Evolutionary conservation across 495 filamentous ascomycete genomes (phyloP), one percentile per base, ranked within the genome.

Genomic region (Penicillium atrosanguineum): DNA sequence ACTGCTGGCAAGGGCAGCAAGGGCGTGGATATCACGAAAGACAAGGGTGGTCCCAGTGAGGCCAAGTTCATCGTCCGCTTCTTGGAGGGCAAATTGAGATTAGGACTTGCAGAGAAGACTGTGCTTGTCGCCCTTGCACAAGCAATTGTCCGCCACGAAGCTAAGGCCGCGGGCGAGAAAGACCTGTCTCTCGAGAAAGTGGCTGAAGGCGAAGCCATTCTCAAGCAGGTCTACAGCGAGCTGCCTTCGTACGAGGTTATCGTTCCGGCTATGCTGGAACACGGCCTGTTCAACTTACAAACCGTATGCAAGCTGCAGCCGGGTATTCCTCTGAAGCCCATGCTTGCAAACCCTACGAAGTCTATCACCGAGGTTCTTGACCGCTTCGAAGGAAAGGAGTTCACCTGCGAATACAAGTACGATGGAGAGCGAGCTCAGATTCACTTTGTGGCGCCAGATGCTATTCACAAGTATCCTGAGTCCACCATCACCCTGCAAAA

Each of bases 371-470:
- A 98, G 70, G 95, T 98, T 0, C 83, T 97, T 1, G 94, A 98
- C 71, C 88, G 95, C 15, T 98, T 98, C 60, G 94, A 97, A 72
- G 84, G 87, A 34, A 92, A 95, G 66, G 87, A 87, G 6, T 98
- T 97, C 59, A 97, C 94, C 15, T 98, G 95, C 73, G 94, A 98
- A 64, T 98, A 95, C 76, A 98, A 98, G 64, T 98, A 98, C 61
- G 94, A 98, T 60, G 94, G 94, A 25, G 94, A 98, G 69, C 78
- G 94, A 63, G 93, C 95, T 15, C 94, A 98, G 70, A 97, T 98
- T 42, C 94, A 98, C 67, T 98, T 91, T 55, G 91, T 98, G 36
- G 85, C 94, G 3, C 89, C 95, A 40, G 87, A 93, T 51, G 79
- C 88, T 8, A 74, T 79, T 3, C 72, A 87, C 14, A 79, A 90